Conservation (phyloP, 345 rosid genomes). For the Triadica sebifera region DNA sequence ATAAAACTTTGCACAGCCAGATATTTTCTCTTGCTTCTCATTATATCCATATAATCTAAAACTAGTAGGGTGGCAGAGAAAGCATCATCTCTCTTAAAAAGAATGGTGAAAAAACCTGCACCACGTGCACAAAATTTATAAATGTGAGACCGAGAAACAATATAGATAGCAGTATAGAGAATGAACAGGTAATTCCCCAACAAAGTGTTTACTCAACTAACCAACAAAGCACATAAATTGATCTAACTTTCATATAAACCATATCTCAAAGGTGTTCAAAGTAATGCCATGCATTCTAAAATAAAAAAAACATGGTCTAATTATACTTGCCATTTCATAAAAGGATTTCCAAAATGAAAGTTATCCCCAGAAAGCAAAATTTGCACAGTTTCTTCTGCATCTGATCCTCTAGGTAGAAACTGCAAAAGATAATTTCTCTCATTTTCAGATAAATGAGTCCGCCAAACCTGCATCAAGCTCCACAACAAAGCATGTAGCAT, state of each 20-base stretch:
- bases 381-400: constrained; percentile 52
- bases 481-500: constrained; percentile 9
- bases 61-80: not conserved
- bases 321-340: constrained; percentile 69
- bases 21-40: not conserved
- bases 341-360: constrained; percentile 85
- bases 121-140: not conserved
- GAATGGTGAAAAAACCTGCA: not conserved
- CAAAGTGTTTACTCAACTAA: not conserved
- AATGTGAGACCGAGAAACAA: not conserved
- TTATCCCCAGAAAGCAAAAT: constrained; percentile 67
- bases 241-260: constrained; percentile 53
- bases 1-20: constrained; percentile 19
- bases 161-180: not conserved
- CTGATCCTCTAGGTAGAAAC: constrained; percentile 72
- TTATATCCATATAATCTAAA: not conserved
- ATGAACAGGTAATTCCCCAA: not conserved
- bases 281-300: not conserved
- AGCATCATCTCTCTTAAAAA: not conserved
- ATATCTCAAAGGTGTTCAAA: not conserved
- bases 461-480: constrained; percentile 62
- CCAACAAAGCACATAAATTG: not conserved
- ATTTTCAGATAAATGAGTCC: constrained; percentile 54
- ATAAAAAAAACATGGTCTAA: constrained; percentile 4
- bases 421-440: constrained; percentile 69